Percentiles rank a stretch among this genome's conserved stretches.
Conservation (phyloP, 352 stramenopile genomes). For the Elongisporangium senticosum region DNA sequence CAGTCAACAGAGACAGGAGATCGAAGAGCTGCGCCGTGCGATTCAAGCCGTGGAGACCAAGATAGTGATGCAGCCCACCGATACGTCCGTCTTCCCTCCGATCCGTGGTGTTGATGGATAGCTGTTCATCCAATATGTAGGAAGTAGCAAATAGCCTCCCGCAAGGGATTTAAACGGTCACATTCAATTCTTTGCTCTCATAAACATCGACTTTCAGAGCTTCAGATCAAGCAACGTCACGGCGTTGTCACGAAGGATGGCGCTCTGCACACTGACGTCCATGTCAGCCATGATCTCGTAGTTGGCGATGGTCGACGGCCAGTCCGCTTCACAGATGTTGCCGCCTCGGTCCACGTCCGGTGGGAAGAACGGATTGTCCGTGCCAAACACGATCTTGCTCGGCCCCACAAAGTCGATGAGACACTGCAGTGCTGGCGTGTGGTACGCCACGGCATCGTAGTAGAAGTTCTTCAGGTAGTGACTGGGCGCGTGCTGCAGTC, state of each 20-base stretch:
- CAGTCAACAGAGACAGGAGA: slow-evolving; percentile 49
- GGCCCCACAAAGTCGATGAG: slow-evolving; percentile 46
- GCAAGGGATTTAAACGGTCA: neutral
- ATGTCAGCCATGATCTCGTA: slow-evolving; percentile 46
- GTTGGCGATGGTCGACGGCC: slow-evolving; percentile 35
- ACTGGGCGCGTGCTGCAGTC: slow-evolving; percentile 36
- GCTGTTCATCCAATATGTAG: neutral
- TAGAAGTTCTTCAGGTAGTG: slow-evolving; percentile 57
- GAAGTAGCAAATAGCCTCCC: neutral
- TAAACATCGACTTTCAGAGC: neutral
- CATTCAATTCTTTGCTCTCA: neutral
- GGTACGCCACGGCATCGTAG: slow-evolving; percentile 58
- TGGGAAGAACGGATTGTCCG: slow-evolving; percentile 65
- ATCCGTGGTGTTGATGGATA: slow-evolving; percentile 38
- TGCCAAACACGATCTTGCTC: slow-evolving; percentile 57
- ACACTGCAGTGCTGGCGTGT: slow-evolving; percentile 41
- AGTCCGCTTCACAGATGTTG: slow-evolving; percentile 21
- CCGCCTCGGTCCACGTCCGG: slow-evolving; percentile 10
- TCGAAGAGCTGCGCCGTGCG: slow-evolving; percentile 73
- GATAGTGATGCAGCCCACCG: slow-evolving; percentile 14
- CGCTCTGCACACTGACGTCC: slow-evolving; percentile 20
- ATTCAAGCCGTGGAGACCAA: slow-evolving; percentile 73
- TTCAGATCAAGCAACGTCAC: slow-evolving; percentile 16
- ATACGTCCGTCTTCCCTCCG: slow-evolving; percentile 28
- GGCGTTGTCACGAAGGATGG: slow-evolving; percentile 38